Base-by-base conservation (phyloP, 163 green algal species). In the Volvox carteri region DNA sequence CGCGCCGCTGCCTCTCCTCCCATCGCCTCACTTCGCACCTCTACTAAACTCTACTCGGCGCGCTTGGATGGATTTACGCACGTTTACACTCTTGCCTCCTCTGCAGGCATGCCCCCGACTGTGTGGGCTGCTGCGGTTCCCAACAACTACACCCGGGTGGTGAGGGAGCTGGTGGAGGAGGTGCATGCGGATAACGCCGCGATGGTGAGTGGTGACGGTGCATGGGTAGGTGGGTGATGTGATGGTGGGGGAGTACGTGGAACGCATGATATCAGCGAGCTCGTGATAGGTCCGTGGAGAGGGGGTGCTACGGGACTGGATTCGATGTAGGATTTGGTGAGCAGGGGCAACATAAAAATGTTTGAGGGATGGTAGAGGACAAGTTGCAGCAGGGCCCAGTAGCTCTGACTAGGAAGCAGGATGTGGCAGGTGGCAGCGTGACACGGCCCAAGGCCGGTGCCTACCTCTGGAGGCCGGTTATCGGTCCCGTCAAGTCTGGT, bases 81-180 rank as follows among this genome's bases (percentile, higher is more conserved):
- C 50, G 50, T 60, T 60, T 16, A 25, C 16, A 60, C 16, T 60
- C 7, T 30, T 65, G 25, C 4, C 25, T 58, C 3, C 28, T 7
- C 9, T 23, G 74, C 93, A 96, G 94, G 92, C 30, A 72, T 96
- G 52, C 93, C 93, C 12, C 90, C 93, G 8, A 78, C 89, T 9
- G 92, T 93, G 35, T 96, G 93, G 93, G 94, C 94, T 14, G 94
- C 93, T 14, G 94, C 94, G 5, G 91, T 96, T 39, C 93, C 93
- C 25, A 94, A 94, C 56, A 96, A 95, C 89, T 94, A 77, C 37
- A 85, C 90, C 28, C 86, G 93, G 0, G 52, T 70, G 14, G 60
- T 96, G 21, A 23, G 16, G 33, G 89, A 95, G 8, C 88, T 96
- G 41, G 85, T 92, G 37, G 58, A 92, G 33, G 89, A 92, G 58